These are phyloP conservation scores for Zygoascus flipseniorum DNA, from an alignment of 805 yeast genomes.

Conservation along the genomic window DNA sequence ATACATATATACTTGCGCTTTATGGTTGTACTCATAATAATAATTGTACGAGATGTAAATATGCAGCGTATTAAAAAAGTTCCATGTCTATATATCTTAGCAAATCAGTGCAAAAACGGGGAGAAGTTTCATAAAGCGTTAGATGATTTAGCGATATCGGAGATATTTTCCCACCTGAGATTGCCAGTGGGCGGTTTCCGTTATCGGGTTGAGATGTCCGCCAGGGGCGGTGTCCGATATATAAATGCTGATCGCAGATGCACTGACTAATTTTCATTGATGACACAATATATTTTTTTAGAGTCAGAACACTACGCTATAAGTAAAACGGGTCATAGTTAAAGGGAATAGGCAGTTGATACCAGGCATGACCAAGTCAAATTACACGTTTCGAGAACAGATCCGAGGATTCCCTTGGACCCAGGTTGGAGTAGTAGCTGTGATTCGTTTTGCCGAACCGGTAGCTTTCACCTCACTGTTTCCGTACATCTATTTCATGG, in stretches of 20 bases:
- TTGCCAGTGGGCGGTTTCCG: neutral
- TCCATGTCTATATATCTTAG: too few relatives aligned
- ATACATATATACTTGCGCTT: too few relatives aligned
- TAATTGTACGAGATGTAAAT: too few relatives aligned
- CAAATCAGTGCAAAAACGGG: too few relatives aligned
- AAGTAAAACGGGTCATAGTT: slow-evolving; percentile 1
- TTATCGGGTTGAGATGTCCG: neutral
- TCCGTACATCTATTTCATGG: slow-evolving; percentile 59
- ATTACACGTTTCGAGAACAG: slow-evolving; percentile 33
- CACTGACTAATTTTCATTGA: neutral
- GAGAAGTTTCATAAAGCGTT: too few relatives aligned
- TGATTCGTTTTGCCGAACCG: slow-evolving; percentile 53
- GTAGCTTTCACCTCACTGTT: slow-evolving; percentile 55
- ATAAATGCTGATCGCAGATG: neutral
- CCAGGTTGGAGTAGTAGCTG: slow-evolving; percentile 35
- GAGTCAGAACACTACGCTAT: neutral
- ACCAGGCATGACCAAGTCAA: neutral
- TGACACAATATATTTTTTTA: neutral
- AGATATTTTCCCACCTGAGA: neutral
- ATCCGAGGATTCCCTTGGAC: slow-evolving; percentile 48
- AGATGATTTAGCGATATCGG: too few relatives aligned
- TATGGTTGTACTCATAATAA: too few relatives aligned
- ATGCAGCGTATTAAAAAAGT: too few relatives aligned
- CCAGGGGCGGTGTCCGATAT: neutral
- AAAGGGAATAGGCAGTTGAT: neutral